phyloP scores from a whole-genome alignment of 1,139 yeast species.

The Saccharomyces hybrid region DNA sequence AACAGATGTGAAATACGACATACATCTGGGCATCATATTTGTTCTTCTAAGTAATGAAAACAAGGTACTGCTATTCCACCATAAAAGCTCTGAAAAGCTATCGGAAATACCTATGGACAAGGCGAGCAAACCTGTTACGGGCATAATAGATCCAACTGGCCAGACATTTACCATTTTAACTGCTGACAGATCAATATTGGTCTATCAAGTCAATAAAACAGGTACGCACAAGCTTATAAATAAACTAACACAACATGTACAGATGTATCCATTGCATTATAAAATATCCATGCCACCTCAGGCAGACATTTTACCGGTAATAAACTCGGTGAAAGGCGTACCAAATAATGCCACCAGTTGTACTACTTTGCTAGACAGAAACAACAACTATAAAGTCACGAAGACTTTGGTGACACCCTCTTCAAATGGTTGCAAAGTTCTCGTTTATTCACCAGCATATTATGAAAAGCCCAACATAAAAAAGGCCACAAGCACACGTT shows the following conservation, averaged over 20 bases:
- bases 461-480: constrained; percentile 28
- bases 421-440: constrained; percentile 45
- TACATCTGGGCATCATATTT: constrained; percentile 13
- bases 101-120: constrained; percentile 15
- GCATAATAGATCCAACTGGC: constrained; percentile 26
- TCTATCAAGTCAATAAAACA: constrained; percentile 22
- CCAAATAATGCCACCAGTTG: constrained; percentile 19
- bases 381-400: constrained; percentile 40
- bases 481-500: constrained; percentile 29
- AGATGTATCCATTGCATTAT: constrained; percentile 28
- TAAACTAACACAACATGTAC: constrained; percentile 24
- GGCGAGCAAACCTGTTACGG: constrained; percentile 23
- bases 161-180: constrained; percentile 23
- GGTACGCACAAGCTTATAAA: constrained; percentile 23
- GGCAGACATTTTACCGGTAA: constrained; percentile 26
- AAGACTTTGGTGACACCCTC: constrained; percentile 54
- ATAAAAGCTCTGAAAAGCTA: constrained; percentile 10
- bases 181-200: constrained; percentile 24
- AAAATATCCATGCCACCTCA: constrained; percentile 32
- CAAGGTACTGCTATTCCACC: constrained; percentile 15
- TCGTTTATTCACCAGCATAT: constrained; percentile 45
- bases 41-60: constrained; percentile 21
- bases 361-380: constrained; percentile 26
- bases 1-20: constrained; percentile 27
- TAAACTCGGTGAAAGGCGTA: constrained; percentile 25